Evolutionary conservation across 148 eudicot genomes (phyloP).

Genomic region (Camellia japonica): DNA sequence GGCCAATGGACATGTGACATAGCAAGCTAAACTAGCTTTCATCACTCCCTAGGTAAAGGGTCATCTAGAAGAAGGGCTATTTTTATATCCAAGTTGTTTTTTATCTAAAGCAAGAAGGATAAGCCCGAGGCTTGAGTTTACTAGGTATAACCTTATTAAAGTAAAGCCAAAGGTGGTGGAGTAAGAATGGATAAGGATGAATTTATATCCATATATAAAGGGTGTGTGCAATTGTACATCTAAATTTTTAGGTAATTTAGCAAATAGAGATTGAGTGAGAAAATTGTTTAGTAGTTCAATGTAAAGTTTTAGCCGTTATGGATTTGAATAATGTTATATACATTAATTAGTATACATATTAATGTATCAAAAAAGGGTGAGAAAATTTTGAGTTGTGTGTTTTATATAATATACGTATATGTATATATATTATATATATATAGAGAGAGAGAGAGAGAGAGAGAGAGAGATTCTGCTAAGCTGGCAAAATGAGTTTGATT

Average conservation of each 20-base stretch:
- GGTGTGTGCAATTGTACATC: too few relatives aligned
- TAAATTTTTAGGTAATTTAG: too few relatives aligned
- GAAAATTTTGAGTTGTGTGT: too few relatives aligned
- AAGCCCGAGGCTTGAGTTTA: slow-evolving; percentile 4
- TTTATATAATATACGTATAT: too few relatives aligned
- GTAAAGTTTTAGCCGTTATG: too few relatives aligned
- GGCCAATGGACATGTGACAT: slow-evolving; percentile 10
- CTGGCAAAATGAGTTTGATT: background rate
- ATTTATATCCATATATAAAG: too few relatives aligned
- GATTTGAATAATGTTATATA: too few relatives aligned
- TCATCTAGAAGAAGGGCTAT: slow-evolving; percentile 5
- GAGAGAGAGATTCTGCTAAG: slow-evolving; percentile 2
- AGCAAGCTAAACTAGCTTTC: background rate
- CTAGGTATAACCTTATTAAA: slow-evolving; percentile 3
- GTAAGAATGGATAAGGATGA: slow-evolving; percentile 29
- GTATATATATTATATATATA: background rate
- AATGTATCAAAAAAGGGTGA: too few relatives aligned
- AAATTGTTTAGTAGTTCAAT: too few relatives aligned
- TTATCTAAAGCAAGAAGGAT: slow-evolving; percentile 23
- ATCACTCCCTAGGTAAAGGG: slow-evolving; percentile 14
- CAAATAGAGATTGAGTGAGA: too few relatives aligned
- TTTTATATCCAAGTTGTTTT: slow-evolving; percentile 9
- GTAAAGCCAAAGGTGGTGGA: slow-evolving; percentile 2
- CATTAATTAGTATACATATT: too few relatives aligned
- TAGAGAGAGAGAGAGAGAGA: background rate